A percentile compares a stretch with the other conserved stretches of the same genome.
These are phyloP conservation scores for Perkinsela sp. DNA, from an alignment of 208 protist genomes.

Conservation along the genomic window DNA sequence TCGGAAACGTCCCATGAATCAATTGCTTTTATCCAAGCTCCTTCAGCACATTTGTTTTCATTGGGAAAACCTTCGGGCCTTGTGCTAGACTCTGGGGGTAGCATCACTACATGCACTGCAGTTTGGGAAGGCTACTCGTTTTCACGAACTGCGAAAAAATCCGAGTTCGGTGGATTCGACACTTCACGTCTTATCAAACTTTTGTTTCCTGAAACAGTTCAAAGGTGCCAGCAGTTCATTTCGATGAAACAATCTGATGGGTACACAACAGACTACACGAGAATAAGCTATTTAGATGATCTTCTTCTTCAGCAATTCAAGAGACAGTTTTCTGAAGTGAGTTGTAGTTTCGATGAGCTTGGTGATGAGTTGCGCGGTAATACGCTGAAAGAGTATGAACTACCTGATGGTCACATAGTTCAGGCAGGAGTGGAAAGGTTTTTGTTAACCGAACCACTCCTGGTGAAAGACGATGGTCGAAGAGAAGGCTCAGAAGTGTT, in stretches of 20 bases:
- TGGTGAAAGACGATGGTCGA: neutral
- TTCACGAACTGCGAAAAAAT: neutral
- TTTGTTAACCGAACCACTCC: neutral
- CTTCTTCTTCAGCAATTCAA: neutral
- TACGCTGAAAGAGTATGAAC: neutral
- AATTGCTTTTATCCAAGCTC: neutral
- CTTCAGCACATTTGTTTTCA: neutral
- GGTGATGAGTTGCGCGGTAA: neutral
- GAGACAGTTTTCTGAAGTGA: neutral
- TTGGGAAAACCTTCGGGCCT: neutral
- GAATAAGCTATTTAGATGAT: neutral
- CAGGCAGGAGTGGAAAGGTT: neutral
- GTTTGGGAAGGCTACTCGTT: neutral
- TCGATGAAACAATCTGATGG: neutral
- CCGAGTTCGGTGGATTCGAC: neutral
- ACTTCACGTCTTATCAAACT: neutral
- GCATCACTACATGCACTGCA: neutral
- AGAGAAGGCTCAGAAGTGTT: neutral
- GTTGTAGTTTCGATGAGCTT: neutral
- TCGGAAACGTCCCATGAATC: neutral
- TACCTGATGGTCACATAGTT: neutral
- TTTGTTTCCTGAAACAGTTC: neutral
- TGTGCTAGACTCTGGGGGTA: neutral
- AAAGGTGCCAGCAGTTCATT: neutral
- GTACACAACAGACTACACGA: neutral